Base-by-base conservation (phyloP, 202 grass and related monocot species). In the Schoenoplectus tabernaemontani region DNA sequence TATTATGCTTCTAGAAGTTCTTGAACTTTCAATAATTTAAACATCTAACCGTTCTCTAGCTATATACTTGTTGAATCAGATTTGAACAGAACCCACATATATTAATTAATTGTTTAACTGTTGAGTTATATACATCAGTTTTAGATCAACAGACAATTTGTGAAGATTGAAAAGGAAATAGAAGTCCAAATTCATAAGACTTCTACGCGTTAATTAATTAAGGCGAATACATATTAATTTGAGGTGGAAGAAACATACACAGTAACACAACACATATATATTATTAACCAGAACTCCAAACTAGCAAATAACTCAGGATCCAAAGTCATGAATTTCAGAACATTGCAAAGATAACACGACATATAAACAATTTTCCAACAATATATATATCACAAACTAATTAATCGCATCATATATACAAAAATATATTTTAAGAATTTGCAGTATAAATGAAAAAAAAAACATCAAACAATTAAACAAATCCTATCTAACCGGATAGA, bases 381-480 rank as follows among this genome's bases (percentile, higher is more conserved):
- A 12, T 68, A 53, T 16, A 75, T 51, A 4, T 34, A 33, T 75
- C 36, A 1, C 47, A 54, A 15, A 75, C 47, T 34, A 19, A 53
- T 34, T 53, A 11, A 54, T 20, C 28, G 50, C 28, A 51, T 33
- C 54, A 1, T 75, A 19, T 75, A 53, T 8, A 42, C 4, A 22
- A 4, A 54, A 26, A 32, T 11, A 33, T 34, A 15, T 24, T 69
- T 26, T 9, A 19, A 5, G 36, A 53, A 75, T 1, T 16, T 75
- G 28, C 4, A 56, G 5, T 19, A 37, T 2, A 37, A 37, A 37
- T 37, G 36, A 37, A 37, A 37, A 33, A 11, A 53, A 54, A 48
- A n/a, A n/a, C 78, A 78, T 78, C 4, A 64, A 80, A 80, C 53
- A 63, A 80, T 80, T 42, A 63, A 80, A 53, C 58, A 65, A 38